These are phyloP conservation scores for Pseudogymnoascus sp. DNA, from an alignment of 2,329 filamentous ascomycete genomes.

Conservation along the genomic window DNA sequence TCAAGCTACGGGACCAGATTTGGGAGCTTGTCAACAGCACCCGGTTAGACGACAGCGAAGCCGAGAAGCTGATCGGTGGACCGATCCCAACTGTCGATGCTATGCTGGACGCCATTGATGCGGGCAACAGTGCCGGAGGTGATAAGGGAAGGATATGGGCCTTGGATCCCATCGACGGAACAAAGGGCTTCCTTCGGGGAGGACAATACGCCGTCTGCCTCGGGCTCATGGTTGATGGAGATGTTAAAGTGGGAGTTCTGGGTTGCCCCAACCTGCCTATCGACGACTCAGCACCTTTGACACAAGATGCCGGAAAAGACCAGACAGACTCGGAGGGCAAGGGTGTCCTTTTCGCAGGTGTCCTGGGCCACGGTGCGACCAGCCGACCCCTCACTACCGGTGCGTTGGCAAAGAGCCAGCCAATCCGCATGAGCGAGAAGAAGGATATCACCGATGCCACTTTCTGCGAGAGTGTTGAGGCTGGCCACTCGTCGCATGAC, in stretches of 20 bases:
- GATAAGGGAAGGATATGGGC: conserved; percentile 79
- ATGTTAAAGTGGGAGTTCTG: conserved; percentile 88
- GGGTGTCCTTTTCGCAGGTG: conserved; percentile 82
- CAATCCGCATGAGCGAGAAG: conserved; percentile 73
- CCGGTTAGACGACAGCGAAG: conserved; percentile 55
- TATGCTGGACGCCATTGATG: conserved; percentile 60
- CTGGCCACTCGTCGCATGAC: conserved; percentile 80
- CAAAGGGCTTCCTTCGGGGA: conserved; percentile 90
- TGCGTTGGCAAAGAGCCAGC: conserved; percentile 44
- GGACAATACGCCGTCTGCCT: conserved; percentile 97
- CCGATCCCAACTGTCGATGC: conserved; percentile 55
- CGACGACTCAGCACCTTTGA: conserved; percentile 64
- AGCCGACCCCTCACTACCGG: conserved; percentile 60
- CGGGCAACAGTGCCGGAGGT: conserved; percentile 62
- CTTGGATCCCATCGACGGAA: conserved; percentile 94
- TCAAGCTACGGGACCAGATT: conserved; percentile 61
- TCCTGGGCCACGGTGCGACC: conserved; percentile 69
- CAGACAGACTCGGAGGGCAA: conserved; percentile 65
- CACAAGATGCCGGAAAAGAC: conserved; percentile 63
- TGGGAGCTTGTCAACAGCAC: conserved; percentile 74
- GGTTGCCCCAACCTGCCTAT: conserved; percentile 93
- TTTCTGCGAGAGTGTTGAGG: conserved; percentile 95
- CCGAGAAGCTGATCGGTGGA: conserved; percentile 61
- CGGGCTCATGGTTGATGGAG: conserved; percentile 81
- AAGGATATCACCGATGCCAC: conserved; percentile 68